Conservation (phyloP, 176 grass and related monocot genomes). For the Olyra latifolia region DNA sequence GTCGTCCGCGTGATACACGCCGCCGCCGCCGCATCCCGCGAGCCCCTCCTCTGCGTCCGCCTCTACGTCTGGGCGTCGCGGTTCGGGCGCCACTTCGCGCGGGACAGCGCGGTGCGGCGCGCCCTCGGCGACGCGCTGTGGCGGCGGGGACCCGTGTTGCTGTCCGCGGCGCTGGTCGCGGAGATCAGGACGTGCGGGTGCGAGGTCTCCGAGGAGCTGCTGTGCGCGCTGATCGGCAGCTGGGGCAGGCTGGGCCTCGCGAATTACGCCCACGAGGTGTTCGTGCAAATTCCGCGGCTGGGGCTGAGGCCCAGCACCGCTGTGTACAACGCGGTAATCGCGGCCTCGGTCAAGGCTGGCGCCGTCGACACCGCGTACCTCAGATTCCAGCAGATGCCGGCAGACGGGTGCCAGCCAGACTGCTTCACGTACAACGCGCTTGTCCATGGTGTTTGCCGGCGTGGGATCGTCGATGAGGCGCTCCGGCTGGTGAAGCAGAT, state of each 20-base stretch:
- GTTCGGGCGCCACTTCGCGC: slow-evolving; percentile 52
- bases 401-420: slow-evolving; percentile 55
- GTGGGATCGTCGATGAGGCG: slow-evolving; percentile 64
- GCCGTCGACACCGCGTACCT: slow-evolving; percentile 74
- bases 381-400: slow-evolving; percentile 86
- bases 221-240: slow-evolving; percentile 67
- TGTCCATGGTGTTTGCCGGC: slow-evolving; percentile 57
- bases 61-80: slow-evolving; percentile 77
- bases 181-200: slow-evolving; percentile 61
- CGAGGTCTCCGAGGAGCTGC: slow-evolving; percentile 61
- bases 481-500: slow-evolving; percentile 81
- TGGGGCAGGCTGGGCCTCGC: slow-evolving; percentile 74
- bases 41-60: slow-evolving; percentile 52
- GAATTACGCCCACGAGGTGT: slow-evolving; percentile 75
- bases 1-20: slow-evolving; percentile 51
- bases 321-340: slow-evolving; percentile 74
- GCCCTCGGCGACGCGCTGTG: slow-evolving; percentile 58
- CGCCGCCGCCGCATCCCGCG: slow-evolving; percentile 26
- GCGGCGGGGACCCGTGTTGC: slow-evolving; percentile 68
- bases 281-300: slow-evolving; percentile 64
- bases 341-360: slow-evolving; percentile 52
- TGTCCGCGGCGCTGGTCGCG: slow-evolving; percentile 53
- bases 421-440: slow-evolving; percentile 81
- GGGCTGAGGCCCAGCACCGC: slow-evolving; percentile 53
- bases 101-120: slow-evolving; percentile 52